These are phyloP conservation scores for Podospora tetraspora DNA, from an alignment of 495 filamentous ascomycete species.

Conservation along the genomic window DNA sequence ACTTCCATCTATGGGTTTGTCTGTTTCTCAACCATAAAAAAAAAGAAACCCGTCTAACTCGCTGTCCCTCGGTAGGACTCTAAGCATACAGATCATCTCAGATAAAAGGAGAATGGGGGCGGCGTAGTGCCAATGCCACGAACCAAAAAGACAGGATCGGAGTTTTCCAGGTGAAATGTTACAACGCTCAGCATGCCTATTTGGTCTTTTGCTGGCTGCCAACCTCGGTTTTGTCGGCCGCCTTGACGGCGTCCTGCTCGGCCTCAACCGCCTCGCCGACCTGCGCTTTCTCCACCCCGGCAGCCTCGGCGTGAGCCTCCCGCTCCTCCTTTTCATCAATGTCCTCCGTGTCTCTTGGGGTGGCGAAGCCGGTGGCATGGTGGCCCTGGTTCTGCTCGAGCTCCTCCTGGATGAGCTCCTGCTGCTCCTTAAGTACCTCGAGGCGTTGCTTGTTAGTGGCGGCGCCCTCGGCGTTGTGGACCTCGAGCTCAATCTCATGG, in stretches of 20 bases:
- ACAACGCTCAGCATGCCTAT: neutral
- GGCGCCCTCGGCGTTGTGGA: slow-evolving; percentile 92
- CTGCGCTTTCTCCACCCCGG: slow-evolving; percentile 36
- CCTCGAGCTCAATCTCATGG: slow-evolving; percentile 99
- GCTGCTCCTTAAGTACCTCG: slow-evolving; percentile 98
- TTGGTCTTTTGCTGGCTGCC: slow-evolving; percentile 1
- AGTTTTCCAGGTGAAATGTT: neutral
- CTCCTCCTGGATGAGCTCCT: slow-evolving; percentile 96
- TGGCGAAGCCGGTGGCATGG: slow-evolving; percentile 63
- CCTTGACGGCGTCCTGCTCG: slow-evolving; percentile 33
- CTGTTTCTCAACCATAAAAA: neutral
- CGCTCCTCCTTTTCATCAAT: slow-evolving; percentile 60
- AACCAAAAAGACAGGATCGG: neutral
- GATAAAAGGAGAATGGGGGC: neutral
- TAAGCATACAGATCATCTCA: neutral
- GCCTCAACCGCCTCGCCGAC: slow-evolving; percentile 42
- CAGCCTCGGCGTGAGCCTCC: slow-evolving; percentile 32
- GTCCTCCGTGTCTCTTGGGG: slow-evolving; percentile 78
- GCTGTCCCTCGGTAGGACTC: neutral
- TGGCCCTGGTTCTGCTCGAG: slow-evolving; percentile 81
- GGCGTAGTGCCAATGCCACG: neutral
- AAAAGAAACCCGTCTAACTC: neutral
- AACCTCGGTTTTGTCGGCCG: slow-evolving; percentile 14
- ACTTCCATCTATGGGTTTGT: neutral
- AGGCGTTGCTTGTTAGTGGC: slow-evolving; percentile 98